A percentile compares a stretch with the other conserved stretches of the same genome.
Evolutionary conservation across 2,329 filamentous ascomycete species (phyloP).

Genomic region (Dothideomycetes sp.): DNA sequence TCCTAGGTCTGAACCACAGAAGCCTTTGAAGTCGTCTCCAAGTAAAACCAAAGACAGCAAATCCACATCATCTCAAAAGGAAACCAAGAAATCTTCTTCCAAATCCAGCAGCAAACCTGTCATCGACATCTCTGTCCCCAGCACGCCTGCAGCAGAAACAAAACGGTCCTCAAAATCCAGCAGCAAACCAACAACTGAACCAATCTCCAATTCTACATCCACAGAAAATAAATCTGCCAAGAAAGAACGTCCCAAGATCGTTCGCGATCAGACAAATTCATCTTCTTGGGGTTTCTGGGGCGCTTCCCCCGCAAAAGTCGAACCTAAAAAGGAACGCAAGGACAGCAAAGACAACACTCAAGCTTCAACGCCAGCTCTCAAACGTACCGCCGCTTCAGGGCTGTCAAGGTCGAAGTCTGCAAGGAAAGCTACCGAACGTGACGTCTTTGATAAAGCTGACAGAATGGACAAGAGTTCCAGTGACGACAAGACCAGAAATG

Average conservation of each 20-base stretch:
- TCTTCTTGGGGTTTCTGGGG: constrained; percentile 67
- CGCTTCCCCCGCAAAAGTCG: constrained; percentile 34
- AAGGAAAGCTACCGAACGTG: constrained; percentile 42
- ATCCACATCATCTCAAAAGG: constrained; percentile 27
- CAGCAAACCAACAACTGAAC: constrained; percentile 21
- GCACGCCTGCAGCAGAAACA: constrained; percentile 42
- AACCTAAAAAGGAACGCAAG: constrained; percentile 28
- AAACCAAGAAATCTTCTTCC: constrained; percentile 21
- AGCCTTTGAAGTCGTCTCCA: constrained; percentile 10
- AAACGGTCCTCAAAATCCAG: constrained; percentile 27
- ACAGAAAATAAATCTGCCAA: constrained; percentile 49
- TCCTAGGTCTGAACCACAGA: constrained; percentile 8
- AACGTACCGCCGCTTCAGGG: constrained; percentile 32
- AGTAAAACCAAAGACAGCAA: constrained; percentile 22
- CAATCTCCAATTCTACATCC: too few species aligned
- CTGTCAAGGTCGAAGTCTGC: constrained; percentile 49
- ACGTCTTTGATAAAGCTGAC: constrained; percentile 28
- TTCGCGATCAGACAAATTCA: constrained; percentile 52
- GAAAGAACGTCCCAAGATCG: constrained; percentile 70
- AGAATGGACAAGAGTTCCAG: constrained; percentile 50
- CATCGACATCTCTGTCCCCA: constrained; percentile 10
- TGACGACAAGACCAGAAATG: constrained; percentile 57
- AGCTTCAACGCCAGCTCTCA: constrained; percentile 31
- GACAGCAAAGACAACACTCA: constrained; percentile 34
- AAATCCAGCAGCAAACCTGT: constrained; percentile 25